Percentiles rank a stretch among this genome's conserved stretches.
Conservation (phyloP, 2,329 filamentous ascomycete genomes). For the Trichoderma polysporum region DNA sequence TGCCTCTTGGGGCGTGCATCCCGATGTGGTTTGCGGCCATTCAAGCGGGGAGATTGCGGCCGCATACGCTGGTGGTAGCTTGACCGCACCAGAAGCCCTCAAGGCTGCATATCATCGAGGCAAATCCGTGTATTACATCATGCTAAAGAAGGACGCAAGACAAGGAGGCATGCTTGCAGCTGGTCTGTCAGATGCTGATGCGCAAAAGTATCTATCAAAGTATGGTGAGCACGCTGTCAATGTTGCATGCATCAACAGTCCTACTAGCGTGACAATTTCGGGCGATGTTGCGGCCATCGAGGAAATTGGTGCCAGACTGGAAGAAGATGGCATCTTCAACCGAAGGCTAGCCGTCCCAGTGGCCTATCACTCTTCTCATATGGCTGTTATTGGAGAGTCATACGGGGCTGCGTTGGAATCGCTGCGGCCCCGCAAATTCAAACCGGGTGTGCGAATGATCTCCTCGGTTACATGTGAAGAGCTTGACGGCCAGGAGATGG, state of each 20-base stretch:
- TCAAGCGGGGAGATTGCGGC: slow-evolving; percentile 44
- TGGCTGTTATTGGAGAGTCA: slow-evolving; percentile 27
- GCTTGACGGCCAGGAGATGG: slow-evolving; percentile 14
- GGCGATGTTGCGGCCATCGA: slow-evolving; percentile 32
- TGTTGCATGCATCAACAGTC: slow-evolving; percentile 22
- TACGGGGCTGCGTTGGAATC: slow-evolving; percentile 27
- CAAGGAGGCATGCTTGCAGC: slow-evolving; percentile 18
- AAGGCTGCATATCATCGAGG: slow-evolving; percentile 23
- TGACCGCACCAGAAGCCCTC: slow-evolving; percentile 31
- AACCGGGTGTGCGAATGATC: slow-evolving; percentile 21
- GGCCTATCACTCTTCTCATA: slow-evolving; percentile 41
- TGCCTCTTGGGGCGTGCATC: slow-evolving; percentile 31
- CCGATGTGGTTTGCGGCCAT: slow-evolving; percentile 37
- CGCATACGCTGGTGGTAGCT: slow-evolving; percentile 32
- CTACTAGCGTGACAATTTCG: slow-evolving; percentile 22
- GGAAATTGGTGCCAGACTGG: slow-evolving; percentile 34
- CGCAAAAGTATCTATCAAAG: slow-evolving; percentile 11
- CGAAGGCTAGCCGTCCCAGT: slow-evolving; percentile 45
- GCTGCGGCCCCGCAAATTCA: slow-evolving; percentile 9
- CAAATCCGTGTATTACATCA: slow-evolving; percentile 9
- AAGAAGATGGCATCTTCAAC: slow-evolving; percentile 44
- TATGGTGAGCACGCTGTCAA: slow-evolving; percentile 10
- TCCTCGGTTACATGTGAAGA: slow-evolving; percentile 9
- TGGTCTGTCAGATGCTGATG: slow-evolving; percentile 17
- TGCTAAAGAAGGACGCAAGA: background rate